Conservation (phyloP, 768 basidiomycete species). For the Fomitopsis serialis region DNA sequence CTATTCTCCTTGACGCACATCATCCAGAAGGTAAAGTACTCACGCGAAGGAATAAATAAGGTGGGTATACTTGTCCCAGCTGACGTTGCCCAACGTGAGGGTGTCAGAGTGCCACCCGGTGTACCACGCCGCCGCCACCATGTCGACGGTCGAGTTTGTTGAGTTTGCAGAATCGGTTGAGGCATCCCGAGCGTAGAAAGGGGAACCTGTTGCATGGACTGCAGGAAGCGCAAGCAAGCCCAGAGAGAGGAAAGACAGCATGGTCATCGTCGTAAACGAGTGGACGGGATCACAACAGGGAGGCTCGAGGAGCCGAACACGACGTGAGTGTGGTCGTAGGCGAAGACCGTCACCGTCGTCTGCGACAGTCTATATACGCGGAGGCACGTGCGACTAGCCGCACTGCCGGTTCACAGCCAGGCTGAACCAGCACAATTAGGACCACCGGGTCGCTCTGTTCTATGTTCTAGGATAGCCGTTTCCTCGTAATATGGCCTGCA, state of each 20-base stretch:
- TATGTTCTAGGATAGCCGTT: too few relatives aligned
- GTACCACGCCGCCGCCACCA: constrained; percentile 49
- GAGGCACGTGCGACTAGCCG: too few relatives aligned
- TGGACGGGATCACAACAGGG: background rate
- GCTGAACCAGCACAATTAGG: too few relatives aligned
- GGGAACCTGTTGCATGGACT: constrained; percentile 5
- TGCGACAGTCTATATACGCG: too few relatives aligned
- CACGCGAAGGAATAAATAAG: constrained; percentile 62
- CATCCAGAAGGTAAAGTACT: constrained; percentile 21
- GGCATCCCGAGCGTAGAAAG: constrained; percentile 5
- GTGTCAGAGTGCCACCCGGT: constrained; percentile 43
- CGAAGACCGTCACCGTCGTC: too few relatives aligned
- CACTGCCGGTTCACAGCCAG: too few relatives aligned
- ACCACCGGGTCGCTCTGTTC: too few relatives aligned
- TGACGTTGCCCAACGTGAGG: constrained; percentile 38
- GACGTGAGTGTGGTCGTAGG: background rate
- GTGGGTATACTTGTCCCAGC: constrained; percentile 52
- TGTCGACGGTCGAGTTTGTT: constrained; percentile 7
- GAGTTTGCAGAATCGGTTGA: constrained; percentile 1
- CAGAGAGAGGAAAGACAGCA: constrained; percentile 12
- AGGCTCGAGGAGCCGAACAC: background rate
- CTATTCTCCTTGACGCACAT: too few relatives aligned
- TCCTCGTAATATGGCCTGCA: too few relatives aligned
- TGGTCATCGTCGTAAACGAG: constrained; percentile 3
- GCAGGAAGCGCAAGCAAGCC: constrained; percentile 7